A percentile compares a stretch with the other conserved stretches of the same genome.
Evolutionary conservation across 495 filamentous ascomycete species (phyloP).

Genomic region (Platismatia glauca): DNA sequence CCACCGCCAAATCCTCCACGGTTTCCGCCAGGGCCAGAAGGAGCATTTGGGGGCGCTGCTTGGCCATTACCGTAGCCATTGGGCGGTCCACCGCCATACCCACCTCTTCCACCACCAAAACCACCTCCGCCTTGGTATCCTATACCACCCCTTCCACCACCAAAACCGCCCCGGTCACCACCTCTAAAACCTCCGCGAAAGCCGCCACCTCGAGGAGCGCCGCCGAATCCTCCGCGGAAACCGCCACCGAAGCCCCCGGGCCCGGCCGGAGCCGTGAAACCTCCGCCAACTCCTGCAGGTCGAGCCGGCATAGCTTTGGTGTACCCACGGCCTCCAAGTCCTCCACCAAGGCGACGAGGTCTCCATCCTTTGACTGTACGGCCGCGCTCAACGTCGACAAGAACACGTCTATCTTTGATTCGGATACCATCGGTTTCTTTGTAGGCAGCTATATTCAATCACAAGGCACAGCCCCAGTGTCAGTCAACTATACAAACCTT

Average conservation of each 20-base stretch:
- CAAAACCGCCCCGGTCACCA: constrained; percentile 47
- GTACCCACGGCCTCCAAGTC: constrained; percentile 85
- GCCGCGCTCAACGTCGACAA: constrained; percentile 94
- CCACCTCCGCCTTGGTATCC: constrained; percentile 56
- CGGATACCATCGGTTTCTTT: constrained; percentile 84
- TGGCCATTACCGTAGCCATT: constrained; percentile 34
- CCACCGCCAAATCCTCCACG: constrained; percentile 40
- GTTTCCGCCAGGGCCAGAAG: constrained; percentile 63
- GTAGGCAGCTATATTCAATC: constrained; percentile 53
- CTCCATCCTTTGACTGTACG: constrained; percentile 93
- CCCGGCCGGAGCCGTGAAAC: constrained; percentile 53
- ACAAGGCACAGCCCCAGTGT: constrained; percentile 21
- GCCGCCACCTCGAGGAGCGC: constrained; percentile 43
- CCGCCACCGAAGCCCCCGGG: constrained; percentile 60
- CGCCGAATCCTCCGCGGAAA: constrained; percentile 52
- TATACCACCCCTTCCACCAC: constrained; percentile 43
- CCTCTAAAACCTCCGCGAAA: constrained; percentile 51
- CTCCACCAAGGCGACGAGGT: constrained; percentile 84
- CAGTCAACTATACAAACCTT: constrained; percentile 29
- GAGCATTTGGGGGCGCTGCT: constrained; percentile 63
- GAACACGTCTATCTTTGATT: constrained; percentile 83
- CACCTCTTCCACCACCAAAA: constrained; percentile 43
- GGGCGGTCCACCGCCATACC: constrained; percentile 38
- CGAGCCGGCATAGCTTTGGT: constrained; percentile 73
- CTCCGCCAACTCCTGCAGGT: constrained; percentile 48